A percentile compares a stretch with the other conserved stretches of the same genome.
Evolutionary conservation across 768 basidiomycete genomes (phyloP).

Genomic region (Gymnopilus dilepis): DNA sequence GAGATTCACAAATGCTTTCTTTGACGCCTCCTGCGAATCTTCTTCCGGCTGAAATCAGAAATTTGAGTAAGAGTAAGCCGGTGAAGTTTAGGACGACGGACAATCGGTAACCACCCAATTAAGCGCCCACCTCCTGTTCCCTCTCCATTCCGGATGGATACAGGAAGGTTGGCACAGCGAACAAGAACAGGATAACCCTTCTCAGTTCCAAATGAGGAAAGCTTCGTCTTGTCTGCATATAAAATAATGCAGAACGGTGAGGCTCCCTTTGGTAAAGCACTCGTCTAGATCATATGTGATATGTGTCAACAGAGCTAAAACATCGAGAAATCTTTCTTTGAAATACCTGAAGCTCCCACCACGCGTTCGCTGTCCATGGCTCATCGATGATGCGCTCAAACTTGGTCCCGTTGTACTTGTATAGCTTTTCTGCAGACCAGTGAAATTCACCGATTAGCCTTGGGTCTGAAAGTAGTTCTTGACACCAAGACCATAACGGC

Average conservation of each 20-base stretch:
- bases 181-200: conserved; percentile 45
- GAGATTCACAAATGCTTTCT: conserved; percentile 34
- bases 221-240: conserved; percentile 46
- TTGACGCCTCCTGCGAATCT: conserved; percentile 33
- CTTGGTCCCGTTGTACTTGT: conserved; percentile 29
- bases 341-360: conserved; percentile 44
- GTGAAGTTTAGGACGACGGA: conserved; percentile 30
- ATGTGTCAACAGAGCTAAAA: neutral
- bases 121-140: conserved; percentile 39
- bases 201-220: conserved; percentile 42
- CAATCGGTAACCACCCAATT: conserved; percentile 46
- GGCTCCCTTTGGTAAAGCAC: conserved; percentile 26
- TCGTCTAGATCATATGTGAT: conserved; percentile 13
- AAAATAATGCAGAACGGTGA: conserved; percentile 38
- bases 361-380: conserved; percentile 42
- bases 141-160: conserved; percentile 36
- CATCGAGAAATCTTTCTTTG: conserved; percentile 4
- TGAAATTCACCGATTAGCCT: conserved; percentile 25
- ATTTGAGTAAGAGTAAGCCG: conserved; percentile 3
- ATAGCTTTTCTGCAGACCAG: conserved; percentile 22
- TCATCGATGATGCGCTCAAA: conserved; percentile 40
- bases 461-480: conserved; percentile 32
- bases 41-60: conserved; percentile 34
- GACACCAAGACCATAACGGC: conserved; percentile 19
- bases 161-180: conserved; percentile 37